These are phyloP conservation scores for Fraxinus baroniana DNA, from an alignment of 305 asterid species.

Conservation along the genomic window DNA sequence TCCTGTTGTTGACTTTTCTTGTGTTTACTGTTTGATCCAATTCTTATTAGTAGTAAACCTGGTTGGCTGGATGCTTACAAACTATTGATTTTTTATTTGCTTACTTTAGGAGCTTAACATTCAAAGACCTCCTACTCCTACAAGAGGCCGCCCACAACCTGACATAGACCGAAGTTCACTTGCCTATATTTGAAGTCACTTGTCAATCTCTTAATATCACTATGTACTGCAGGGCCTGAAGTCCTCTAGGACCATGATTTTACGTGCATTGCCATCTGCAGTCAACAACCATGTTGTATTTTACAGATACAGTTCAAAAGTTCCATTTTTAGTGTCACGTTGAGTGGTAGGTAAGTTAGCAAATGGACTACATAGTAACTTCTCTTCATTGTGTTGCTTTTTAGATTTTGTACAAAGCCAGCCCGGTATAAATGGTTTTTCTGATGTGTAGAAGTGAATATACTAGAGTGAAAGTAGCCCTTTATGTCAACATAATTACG, in stretches of 20 bases:
- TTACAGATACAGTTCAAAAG: constrained; percentile 5
- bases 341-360: constrained; percentile 18
- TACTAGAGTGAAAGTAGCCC: neutral
- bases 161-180: constrained; percentile 87
- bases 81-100: constrained; percentile 6
- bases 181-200: constrained; percentile 63
- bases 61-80: neutral
- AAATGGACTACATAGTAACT: neutral
- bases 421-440: constrained; percentile 20
- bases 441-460: constrained; percentile 29
- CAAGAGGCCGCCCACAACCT: constrained; percentile 99
- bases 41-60: neutral
- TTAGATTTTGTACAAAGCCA: constrained; percentile 21
- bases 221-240: neutral
- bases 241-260: neutral
- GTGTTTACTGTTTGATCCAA: neutral
- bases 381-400: constrained; percentile 9
- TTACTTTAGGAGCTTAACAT: constrained; percentile 82
- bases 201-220: neutral
- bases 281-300: constrained; percentile 28
- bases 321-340: constrained; percentile 20
- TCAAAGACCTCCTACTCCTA: constrained; percentile 99
- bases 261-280: neutral
- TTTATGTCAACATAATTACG: neutral
- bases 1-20: neutral